Conservation (phyloP, 441 rosid genomes). For the Arabidopsis hybrid region DNA sequence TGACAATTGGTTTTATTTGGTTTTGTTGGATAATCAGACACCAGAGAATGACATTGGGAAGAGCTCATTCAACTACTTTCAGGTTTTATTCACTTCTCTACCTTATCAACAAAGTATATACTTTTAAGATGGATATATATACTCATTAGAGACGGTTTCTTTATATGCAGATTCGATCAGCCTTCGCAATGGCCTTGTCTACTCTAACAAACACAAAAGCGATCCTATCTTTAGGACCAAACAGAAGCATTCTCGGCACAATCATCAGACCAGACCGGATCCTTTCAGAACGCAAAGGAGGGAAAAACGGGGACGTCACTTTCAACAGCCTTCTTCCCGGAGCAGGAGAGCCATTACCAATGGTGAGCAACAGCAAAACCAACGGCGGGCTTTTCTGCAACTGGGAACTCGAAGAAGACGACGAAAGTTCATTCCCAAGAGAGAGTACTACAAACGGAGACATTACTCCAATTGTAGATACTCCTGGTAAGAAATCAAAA, state of each 20-base stretch:
- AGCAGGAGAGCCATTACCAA: slow-evolving; percentile 79
- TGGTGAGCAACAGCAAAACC: slow-evolving; percentile 43
- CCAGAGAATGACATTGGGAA: slow-evolving; percentile 91
- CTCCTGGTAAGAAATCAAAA: slow-evolving; percentile 66
- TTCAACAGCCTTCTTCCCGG: slow-evolving; percentile 82
- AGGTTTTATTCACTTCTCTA: slow-evolving; percentile 55
- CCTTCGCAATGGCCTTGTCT: slow-evolving; percentile 80
- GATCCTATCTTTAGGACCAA: slow-evolving; percentile 66
- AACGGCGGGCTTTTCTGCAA: slow-evolving; percentile 67
- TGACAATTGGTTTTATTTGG: slow-evolving; percentile 14
- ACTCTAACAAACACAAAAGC: slow-evolving; percentile 76
- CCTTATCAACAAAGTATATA: not conserved
- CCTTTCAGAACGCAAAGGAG: slow-evolving; percentile 80
- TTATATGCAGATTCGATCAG: slow-evolving; percentile 74
- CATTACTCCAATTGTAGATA: slow-evolving; percentile 39
- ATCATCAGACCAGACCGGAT: slow-evolving; percentile 84
- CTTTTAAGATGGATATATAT: not conserved
- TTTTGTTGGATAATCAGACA: slow-evolving; percentile 54
- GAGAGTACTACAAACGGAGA: slow-evolving; percentile 51
- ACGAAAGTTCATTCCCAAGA: slow-evolving; percentile 71
- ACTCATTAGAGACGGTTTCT: slow-evolving; percentile 1
- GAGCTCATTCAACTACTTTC: slow-evolving; percentile 88
- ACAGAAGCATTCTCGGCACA: slow-evolving; percentile 90
- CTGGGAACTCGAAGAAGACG: slow-evolving; percentile 79
- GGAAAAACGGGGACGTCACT: slow-evolving; percentile 66